These are phyloP conservation scores for Alternaria gaisen DNA, from an alignment of 2,329 filamentous ascomycete genomes.

Conservation along the genomic window DNA sequence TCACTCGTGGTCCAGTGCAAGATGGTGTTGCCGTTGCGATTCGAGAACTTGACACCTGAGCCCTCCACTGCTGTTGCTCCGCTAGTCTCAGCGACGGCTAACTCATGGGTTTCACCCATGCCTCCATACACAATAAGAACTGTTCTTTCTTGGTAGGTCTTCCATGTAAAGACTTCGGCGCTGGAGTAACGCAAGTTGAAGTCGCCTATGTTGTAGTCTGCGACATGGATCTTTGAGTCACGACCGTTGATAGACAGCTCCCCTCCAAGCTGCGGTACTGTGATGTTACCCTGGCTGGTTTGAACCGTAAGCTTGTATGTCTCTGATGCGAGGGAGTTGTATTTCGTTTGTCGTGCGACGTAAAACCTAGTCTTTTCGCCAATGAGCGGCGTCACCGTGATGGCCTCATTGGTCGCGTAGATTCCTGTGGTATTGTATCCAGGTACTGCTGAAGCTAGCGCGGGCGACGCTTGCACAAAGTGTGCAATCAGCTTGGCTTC, in stretches of 20 bases:
- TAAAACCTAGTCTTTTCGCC: constrained; percentile 67
- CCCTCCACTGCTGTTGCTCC: constrained; percentile 50
- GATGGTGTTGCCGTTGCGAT: constrained; percentile 55
- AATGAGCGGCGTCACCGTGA: constrained; percentile 68
- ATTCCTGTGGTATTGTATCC: constrained; percentile 30
- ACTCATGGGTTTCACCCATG: constrained; percentile 67
- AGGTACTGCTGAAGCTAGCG: constrained; percentile 64
- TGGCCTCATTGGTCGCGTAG: constrained; percentile 48
- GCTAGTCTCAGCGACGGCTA: constrained; percentile 56
- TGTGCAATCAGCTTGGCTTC: constrained; percentile 78
- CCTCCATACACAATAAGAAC: constrained; percentile 70
- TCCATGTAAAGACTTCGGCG: constrained; percentile 72
- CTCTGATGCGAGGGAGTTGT: constrained; percentile 63
- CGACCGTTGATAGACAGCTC: constrained; percentile 65
- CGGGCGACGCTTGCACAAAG: constrained; percentile 74
- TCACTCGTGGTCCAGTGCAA: constrained; percentile 64
- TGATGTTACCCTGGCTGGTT: constrained; percentile 61
- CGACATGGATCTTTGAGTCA: constrained; percentile 72
- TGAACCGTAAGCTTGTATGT: constrained; percentile 69
- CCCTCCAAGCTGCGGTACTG: constrained; percentile 66
- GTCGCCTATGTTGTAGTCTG: constrained; percentile 69
- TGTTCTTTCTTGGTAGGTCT: constrained; percentile 65
- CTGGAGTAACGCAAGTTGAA: constrained; percentile 70
- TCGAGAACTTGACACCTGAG: constrained; percentile 43
- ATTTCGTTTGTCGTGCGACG: constrained; percentile 70